Evolutionary conservation across 164 flowering plant genomes (phyloP), one percentile per base, ranked within the genome.

Genomic region (Vitis riparia): DNA sequence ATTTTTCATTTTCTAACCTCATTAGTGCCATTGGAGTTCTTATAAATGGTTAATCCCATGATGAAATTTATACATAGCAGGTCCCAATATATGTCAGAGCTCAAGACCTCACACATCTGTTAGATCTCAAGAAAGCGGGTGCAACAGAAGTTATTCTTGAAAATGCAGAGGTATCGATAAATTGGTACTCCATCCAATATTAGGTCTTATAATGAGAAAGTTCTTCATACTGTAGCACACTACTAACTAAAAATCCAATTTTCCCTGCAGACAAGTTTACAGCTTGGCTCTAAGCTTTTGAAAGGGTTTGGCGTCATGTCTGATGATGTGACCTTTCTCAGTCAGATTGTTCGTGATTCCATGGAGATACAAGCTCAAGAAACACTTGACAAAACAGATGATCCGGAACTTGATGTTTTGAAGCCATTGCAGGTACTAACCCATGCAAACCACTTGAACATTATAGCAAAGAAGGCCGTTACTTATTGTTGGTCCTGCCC

Each of bases 71-170:
- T 12, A 49, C 12, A 62, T 68, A 8, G 59, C 88, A 95, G 99
- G 72, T 86, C 56, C 98, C 99, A 7, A 89, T 93, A 73, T 95
- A 93, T 83, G 98, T 95, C 19, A 83, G 94, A 75, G 99, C 99
- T 63, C 83, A 84, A 67, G 99, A 95, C 77, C 77, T 87, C 51
- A 59, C 0, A 63, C 98, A 95, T 83, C 91, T 95, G 63, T 67
- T 95, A 55, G 99, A 93, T 62, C 84, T 95, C 77, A 95, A 95
- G 84, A 87, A 87, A 84, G 88, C 87, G n/a, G 99, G 99, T 60
- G 98, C 94, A 55, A 93, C 99, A 17, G 98, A 91, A 81, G 97
- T 93, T 62, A 90, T 95, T 75, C 86, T 93, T 68, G 99, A 95
- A 79, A 86, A 78, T 72, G 83, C 98, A 1, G 97, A 95, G 94